Conservation (phyloP, 192 early-diverging fungal species). For the Rhizophagus clarus region DNA sequence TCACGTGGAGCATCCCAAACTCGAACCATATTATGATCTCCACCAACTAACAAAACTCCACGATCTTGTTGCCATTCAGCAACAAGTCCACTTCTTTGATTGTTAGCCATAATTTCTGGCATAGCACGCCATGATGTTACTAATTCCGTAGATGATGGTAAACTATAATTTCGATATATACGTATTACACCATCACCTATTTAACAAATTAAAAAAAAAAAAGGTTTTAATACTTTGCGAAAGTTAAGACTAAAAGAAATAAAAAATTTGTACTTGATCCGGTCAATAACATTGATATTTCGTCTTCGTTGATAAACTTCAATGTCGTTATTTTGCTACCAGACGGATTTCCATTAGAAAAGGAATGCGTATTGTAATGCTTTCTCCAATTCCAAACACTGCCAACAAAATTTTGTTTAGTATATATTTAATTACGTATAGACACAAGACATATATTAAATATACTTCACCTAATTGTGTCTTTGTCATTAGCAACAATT, state of each 20-base stretch:
- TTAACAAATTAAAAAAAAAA: not conserved
- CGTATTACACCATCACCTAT: slow-evolving; percentile 78
- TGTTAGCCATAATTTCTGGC: slow-evolving; percentile 66
- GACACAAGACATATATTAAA: no score
- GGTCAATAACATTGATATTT: slow-evolving; percentile 78
- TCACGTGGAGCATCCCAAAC: slow-evolving; percentile 86
- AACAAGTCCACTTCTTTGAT: slow-evolving; percentile 60
- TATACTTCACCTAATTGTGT: slow-evolving; percentile 61
- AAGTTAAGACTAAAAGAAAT: not conserved
- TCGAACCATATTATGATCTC: slow-evolving; percentile 65
- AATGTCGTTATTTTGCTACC: slow-evolving; percentile 73
- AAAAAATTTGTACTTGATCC: slow-evolving; percentile 63
- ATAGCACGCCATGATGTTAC: slow-evolving; percentile 77
- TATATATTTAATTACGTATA: no score
- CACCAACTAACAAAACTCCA: slow-evolving; percentile 67
- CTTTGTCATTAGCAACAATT: slow-evolving; percentile 71
- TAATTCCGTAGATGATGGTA: slow-evolving; percentile 58
- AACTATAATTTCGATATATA: slow-evolving; percentile 73
- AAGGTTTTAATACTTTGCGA: not conserved
- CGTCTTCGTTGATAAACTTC: slow-evolving; percentile 91
- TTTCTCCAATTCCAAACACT: slow-evolving; percentile 81
- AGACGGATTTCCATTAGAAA: slow-evolving; percentile 69
- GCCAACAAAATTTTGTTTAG: not conserved
- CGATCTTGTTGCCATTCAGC: slow-evolving; percentile 80
- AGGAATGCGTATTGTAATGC: slow-evolving; percentile 58